Percentiles rank a stretch among this genome's conserved stretches.
phyloP scores from a whole-genome alignment of 805 yeast species.

The Helenozyma baotianmanensis region DNA sequence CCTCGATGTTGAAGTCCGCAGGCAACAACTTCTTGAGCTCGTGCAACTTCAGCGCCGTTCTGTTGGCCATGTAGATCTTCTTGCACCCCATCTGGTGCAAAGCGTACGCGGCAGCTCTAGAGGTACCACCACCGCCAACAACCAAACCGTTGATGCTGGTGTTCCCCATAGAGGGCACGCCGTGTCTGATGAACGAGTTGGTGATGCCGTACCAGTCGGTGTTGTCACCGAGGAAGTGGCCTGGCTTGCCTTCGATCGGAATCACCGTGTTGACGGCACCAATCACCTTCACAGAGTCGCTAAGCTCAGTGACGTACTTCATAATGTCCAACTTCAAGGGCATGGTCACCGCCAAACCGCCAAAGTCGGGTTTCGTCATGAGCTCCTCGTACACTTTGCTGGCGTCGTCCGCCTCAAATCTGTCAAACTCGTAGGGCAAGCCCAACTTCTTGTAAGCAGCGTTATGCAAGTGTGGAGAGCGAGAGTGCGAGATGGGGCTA shows the following conservation, averaged over 20 bases:
- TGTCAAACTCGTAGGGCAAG: constrained; percentile 66
- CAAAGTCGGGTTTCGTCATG: constrained; percentile 51
- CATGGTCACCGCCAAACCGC: constrained; percentile 94
- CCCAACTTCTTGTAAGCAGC: constrained; percentile 72
- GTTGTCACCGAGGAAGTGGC: constrained; percentile 70
- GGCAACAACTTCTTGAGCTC: constrained; percentile 63
- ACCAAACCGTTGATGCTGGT: constrained; percentile 58
- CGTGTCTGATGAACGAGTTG: constrained; percentile 59
- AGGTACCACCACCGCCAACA: constrained; percentile 97
- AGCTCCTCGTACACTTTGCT: constrained; percentile 50
- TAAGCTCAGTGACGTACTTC: constrained; percentile 56
- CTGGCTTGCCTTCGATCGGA: constrained; percentile 37
- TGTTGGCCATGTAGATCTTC: constrained; percentile 72
- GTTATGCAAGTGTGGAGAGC: constrained; percentile 84
- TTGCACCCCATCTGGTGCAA: constrained; percentile 72
- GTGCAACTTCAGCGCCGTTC: constrained; percentile 64
- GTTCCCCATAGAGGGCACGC: constrained; percentile 45
- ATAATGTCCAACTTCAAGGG: constrained; percentile 85
- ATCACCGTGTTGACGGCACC: constrained; percentile 93
- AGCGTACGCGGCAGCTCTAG: constrained; percentile 92
- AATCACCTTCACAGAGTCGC: constrained; percentile 73
- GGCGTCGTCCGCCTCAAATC: constrained; percentile 66
- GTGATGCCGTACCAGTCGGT: constrained; percentile 94
- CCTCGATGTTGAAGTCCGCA: constrained; percentile 49
- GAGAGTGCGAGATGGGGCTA: constrained; percentile 76